Evolutionary conservation across 1,284 basidiomycete genomes (phyloP).

Genomic region (Phylloporus sp.): DNA sequence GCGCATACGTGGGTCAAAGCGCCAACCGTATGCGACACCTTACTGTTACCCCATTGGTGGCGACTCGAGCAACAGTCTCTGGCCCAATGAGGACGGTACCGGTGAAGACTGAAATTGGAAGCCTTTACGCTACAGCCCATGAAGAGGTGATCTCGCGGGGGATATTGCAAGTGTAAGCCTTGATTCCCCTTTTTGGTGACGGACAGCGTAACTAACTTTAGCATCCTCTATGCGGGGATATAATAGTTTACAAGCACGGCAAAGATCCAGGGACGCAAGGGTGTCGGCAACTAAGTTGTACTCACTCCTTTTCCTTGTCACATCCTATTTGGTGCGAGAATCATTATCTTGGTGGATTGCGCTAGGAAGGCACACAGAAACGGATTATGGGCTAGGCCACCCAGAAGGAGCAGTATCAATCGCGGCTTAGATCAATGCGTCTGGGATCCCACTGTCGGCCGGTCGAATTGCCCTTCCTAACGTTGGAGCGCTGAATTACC

Average conservation of each 20-base stretch:
- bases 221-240: constrained; percentile 60
- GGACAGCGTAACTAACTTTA: constrained; percentile 35
- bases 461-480: too few relatives aligned
- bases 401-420: too few relatives aligned
- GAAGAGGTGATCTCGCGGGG: constrained; percentile 52
- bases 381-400: too few relatives aligned
- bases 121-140: constrained; percentile 66
- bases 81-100: constrained; percentile 29
- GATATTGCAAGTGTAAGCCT: constrained; percentile 71
- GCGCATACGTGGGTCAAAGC: constrained; percentile 60
- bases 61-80: constrained; percentile 36
- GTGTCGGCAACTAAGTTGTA: constrained; percentile 66
- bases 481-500: too few relatives aligned
- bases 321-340: too few relatives aligned
- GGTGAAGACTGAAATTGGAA: constrained; percentile 62
- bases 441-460: too few relatives aligned
- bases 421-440: too few relatives aligned
- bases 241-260: constrained; percentile 68
- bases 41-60: constrained; percentile 52
- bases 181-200: constrained; percentile 17
- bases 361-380: too few relatives aligned
- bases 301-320: constrained; percentile 48
- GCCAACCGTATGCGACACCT: constrained; percentile 65
- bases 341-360: too few relatives aligned
- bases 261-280: constrained; percentile 57